phyloP scores from a whole-genome alignment of 2,329 filamentous ascomycete genomes.

The Beauveria caledonica region DNA sequence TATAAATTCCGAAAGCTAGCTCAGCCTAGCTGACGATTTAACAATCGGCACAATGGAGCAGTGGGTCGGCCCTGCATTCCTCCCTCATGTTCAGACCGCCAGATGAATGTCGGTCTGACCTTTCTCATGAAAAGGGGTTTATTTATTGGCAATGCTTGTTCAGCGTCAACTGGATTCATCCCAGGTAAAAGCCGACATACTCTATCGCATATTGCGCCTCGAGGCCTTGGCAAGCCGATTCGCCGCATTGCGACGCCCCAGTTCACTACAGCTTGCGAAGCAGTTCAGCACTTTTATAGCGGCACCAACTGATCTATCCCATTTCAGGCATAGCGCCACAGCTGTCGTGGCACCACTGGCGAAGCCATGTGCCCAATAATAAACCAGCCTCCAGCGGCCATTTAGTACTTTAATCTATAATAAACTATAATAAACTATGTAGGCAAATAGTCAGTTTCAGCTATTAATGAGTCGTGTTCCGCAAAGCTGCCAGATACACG shows the following conservation, averaged over 20 bases:
- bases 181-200: too few relatives aligned
- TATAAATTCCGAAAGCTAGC: background rate
- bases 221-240: too few relatives aligned
- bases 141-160: background rate
- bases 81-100: slow-evolving; percentile 5
- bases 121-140: background rate
- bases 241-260: too few relatives aligned
- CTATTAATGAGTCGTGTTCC: too few relatives aligned
- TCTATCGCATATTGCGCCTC: too few relatives aligned
- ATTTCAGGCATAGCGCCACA: background rate
- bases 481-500: too few relatives aligned
- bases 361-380: background rate
- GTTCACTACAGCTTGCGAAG: too few relatives aligned
- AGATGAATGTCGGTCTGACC: background rate
- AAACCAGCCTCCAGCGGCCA: background rate
- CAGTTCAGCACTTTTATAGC: background rate
- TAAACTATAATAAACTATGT: too few relatives aligned
- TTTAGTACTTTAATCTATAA: too few relatives aligned
- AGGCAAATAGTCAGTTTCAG: too few relatives aligned
- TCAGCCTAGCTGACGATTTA: background rate
- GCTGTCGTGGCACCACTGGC: slow-evolving; percentile 6
- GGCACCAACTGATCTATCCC: background rate
- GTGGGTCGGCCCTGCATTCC: slow-evolving; percentile 27
- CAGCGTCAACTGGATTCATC: background rate
- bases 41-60: slow-evolving; percentile 10